A percentile compares a stretch with the other conserved stretches of the same genome.
phyloP scores from a whole-genome alignment of 2,329 filamentous ascomycete genomes.

The Aspergillus aculeatus region DNA sequence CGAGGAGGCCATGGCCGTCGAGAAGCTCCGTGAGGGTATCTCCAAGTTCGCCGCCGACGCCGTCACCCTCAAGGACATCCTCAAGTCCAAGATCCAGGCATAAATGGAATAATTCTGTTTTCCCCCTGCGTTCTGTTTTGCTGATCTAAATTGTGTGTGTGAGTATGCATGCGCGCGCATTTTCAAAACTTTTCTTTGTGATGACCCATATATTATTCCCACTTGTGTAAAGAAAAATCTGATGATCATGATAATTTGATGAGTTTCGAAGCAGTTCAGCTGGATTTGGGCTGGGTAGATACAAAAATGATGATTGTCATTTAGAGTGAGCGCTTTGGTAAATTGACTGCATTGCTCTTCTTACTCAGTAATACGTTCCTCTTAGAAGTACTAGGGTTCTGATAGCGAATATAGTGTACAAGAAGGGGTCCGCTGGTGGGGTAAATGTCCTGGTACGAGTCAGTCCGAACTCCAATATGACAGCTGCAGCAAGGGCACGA shows the following conservation, averaged over 20 bases:
- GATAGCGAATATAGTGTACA: no score
- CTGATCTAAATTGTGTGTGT: not conserved
- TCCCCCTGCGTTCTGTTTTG: not conserved
- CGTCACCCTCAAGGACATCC: conserved; percentile 85
- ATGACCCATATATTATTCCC: conserved; percentile 9
- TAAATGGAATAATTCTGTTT: conserved; percentile 19
- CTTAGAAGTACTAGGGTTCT: no score
- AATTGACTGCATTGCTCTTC: no score
- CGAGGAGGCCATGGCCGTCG: conserved; percentile 98
- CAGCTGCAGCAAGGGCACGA: not conserved
- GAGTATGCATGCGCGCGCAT: not conserved
- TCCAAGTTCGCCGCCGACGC: conserved; percentile 98
- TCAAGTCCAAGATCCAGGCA: conserved; percentile 76
- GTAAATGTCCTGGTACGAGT: not conserved
- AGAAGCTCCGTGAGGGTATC: conserved; percentile 99
- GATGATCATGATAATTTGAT: conserved; percentile 23
- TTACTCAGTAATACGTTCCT: not conserved
- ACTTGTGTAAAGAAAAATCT: conserved; percentile 23
- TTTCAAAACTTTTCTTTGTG: not conserved
- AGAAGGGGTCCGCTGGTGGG: not conserved
- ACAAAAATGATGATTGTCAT: conserved; percentile 22
- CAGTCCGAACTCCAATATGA: not conserved
- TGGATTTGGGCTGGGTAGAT: conserved; percentile 19
- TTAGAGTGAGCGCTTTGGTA: not conserved
- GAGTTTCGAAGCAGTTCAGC: not conserved